phyloP scores from a whole-genome alignment of 768 basidiomycete species.

The Stropharia rugosoannulata region DNA sequence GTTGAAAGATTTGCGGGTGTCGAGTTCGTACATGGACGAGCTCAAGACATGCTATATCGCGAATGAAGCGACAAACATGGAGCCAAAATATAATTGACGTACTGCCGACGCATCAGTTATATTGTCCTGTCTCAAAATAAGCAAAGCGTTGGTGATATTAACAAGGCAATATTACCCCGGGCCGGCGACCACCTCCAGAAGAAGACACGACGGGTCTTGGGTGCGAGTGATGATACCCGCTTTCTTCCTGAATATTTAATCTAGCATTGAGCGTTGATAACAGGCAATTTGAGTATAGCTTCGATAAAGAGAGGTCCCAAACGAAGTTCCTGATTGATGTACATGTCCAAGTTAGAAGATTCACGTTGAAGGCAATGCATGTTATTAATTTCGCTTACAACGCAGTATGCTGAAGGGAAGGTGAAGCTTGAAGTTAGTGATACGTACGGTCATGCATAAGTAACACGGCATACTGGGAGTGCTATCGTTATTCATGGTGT shows the following conservation, averaged over 20 bases:
- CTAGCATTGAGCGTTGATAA: constrained; percentile 50
- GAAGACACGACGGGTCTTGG: constrained; percentile 20
- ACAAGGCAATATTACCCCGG: background rate
- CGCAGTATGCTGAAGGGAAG: constrained; percentile 36
- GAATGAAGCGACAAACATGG: no score
- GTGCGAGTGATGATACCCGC: constrained; percentile 20
- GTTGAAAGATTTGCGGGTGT: constrained; percentile 21
- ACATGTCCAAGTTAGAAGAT: no score
- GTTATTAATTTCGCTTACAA: constrained; percentile 30
- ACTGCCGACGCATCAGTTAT: constrained; percentile 14
- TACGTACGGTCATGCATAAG: background rate
- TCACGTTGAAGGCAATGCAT: no score
- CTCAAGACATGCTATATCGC: constrained; percentile 16
- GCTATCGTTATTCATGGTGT: constrained; percentile 18
- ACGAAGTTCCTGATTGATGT: constrained; percentile 41
- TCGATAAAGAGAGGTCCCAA: constrained; percentile 47
- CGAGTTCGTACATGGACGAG: constrained; percentile 29
- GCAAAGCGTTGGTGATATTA: background rate
- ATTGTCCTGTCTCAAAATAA: background rate
- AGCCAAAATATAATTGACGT: background rate
- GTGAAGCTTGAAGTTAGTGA: background rate
- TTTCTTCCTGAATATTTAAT: constrained; percentile 27
- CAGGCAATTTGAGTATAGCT: constrained; percentile 48
- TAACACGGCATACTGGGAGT: constrained; percentile 28
- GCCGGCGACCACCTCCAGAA: constrained; percentile 16